Evolutionary conservation across 352 stramenopile species (phyloP).

Genomic region (Phytophthora lateralis): DNA sequence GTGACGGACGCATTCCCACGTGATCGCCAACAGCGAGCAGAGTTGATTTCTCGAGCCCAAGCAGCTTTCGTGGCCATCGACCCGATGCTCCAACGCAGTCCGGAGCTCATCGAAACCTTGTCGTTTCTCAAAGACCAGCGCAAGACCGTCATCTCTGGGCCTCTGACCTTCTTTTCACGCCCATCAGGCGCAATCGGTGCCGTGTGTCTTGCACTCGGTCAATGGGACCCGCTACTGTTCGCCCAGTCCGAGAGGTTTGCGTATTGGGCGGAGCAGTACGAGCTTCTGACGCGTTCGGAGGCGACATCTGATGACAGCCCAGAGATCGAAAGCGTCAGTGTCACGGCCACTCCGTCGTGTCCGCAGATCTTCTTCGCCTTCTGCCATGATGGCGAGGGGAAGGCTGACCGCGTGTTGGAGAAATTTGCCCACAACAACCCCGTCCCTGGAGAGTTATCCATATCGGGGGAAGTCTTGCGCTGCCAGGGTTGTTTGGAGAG

Average conservation of each 20-base stretch:
- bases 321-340: background rate
- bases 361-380: constrained; percentile 28
- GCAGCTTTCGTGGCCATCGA: constrained; percentile 50
- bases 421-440: constrained; percentile 22
- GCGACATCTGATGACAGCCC: background rate
- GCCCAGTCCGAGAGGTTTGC: constrained; percentile 11
- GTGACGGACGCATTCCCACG: constrained; percentile 45
- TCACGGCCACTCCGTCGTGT: background rate
- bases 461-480: constrained; percentile 16
- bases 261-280: constrained; percentile 26
- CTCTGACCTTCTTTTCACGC: constrained; percentile 45
- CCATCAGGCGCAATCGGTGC: constrained; percentile 53
- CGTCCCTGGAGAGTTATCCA: constrained; percentile 6
- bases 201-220: constrained; percentile 49
- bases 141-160: constrained; percentile 42
- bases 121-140: constrained; percentile 59
- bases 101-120: constrained; percentile 43
- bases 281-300: constrained; percentile 24
- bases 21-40: constrained; percentile 38
- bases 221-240: constrained; percentile 48
- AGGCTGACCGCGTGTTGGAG: constrained; percentile 4
- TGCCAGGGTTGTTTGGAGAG: constrained; percentile 21
- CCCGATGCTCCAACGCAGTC: constrained; percentile 38
- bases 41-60: constrained; percentile 31
- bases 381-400: constrained; percentile 14